Base-by-base conservation (phyloP, 1,139 yeast species). In the Hyphopichia burtonii region DNA sequence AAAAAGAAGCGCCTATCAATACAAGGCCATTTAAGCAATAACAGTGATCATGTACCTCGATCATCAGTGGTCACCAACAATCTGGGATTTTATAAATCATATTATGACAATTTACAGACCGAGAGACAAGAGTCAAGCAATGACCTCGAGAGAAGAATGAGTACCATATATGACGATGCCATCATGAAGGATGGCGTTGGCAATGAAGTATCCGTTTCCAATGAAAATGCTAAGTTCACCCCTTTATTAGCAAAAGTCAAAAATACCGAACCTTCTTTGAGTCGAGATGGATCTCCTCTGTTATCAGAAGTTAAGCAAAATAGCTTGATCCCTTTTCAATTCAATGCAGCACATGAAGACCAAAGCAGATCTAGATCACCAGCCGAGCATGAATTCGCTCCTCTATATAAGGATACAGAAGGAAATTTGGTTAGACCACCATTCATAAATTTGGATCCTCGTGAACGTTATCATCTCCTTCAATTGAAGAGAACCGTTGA, bases 371-470 rank as follows among this genome's bases (percentile, higher is more conserved):
- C 12, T 9, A 25, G 35, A 11, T 11, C 15, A 15, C 40, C 53
- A 14, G 46, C 57, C 14, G 66, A 62, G 35, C 60, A 58, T 31
- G 69, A 65, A 31, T 63, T 62, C 50, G 67, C 68, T 1, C 65
- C 70, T 1, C 48, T 66, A 34, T 68, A 68, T 45, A 53, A 53
- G 19, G 77, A 72, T 44, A 59, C 56, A 3, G 59, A 63, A 1
- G 76, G 77, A 2, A 65, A 69, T 43, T 51, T 69, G 39, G 71
- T 66, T 2, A 58, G 78, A 40, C 78, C 78, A 0, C 76, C 78
- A n/a, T 69, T 71, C 48, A 71, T 73, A 31, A 70, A 69, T 41
- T 59, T 72, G 38, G 76, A 71, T 42, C 78, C 78, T 0, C 51
- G 66, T 30, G 78, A 73, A 49, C 58, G 78, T 35, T 69, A 72